These are phyloP conservation scores for Xerocomus amazonicus DNA, from an alignment of 1,284 basidiomycete species.

Conservation along the genomic window DNA sequence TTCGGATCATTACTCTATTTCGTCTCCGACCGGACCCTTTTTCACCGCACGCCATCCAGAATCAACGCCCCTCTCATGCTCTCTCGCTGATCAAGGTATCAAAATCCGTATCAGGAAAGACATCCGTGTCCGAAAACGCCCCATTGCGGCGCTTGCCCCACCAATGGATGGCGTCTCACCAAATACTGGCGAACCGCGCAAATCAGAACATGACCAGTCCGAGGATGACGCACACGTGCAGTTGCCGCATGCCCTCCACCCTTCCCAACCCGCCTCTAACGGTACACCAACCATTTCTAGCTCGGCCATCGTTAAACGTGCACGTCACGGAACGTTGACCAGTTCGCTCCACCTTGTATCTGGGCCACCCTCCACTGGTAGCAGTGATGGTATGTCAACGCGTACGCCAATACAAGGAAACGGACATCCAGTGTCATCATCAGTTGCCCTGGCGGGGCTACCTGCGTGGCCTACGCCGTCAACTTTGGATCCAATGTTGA, in stretches of 20 bases:
- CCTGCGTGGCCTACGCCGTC: constrained; percentile 33
- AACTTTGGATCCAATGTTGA: constrained; percentile 31
- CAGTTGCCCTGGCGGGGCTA: constrained; percentile 28
- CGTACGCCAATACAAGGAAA: constrained; percentile 20
- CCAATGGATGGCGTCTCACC: constrained; percentile 36
- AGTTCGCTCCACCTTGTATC: constrained; percentile 20
- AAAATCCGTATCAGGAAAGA: constrained; percentile 92
- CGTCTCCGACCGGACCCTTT: constrained; percentile 7
- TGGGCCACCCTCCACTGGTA: constrained; percentile 15
- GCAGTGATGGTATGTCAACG: constrained; percentile 16
- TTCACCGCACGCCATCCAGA: constrained; percentile 45
- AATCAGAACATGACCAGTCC: constrained; percentile 24
- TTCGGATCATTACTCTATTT: constrained; percentile 24
- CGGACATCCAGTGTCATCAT: constrained; percentile 13
- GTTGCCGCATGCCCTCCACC: constrained; percentile 7
- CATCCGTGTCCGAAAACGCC: constrained; percentile 73
- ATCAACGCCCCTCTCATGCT: constrained; percentile 83
- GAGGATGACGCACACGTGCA: constrained; percentile 24
- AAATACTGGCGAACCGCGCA: constrained; percentile 18
- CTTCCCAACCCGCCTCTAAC: constrained; percentile 14
- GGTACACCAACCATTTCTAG: background rate
- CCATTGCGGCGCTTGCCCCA: constrained; percentile 42
- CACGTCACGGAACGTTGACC: constrained; percentile 31
- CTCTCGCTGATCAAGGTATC: constrained; percentile 87
- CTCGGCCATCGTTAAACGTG: constrained; percentile 18